Base-by-base conservation (phyloP, 257 asterid species). In the Solanum corneliomulleri region DNA sequence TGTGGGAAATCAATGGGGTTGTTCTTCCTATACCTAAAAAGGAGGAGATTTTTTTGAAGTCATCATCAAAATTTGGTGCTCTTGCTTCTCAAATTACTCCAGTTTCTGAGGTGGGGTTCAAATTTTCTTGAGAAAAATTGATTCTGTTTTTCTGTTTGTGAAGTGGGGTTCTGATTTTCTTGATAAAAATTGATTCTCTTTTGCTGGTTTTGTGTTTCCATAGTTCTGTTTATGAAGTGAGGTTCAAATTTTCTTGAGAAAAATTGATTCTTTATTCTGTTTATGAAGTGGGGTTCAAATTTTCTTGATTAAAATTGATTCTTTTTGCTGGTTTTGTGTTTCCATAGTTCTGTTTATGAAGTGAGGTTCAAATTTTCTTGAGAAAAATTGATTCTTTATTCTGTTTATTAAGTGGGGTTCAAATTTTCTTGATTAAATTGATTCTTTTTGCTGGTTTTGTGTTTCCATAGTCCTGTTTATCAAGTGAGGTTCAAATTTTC, bases 1-100 rank as follows among this genome's bases (percentile, higher is more conserved):
- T 94, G 74, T 96, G 99, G 99, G 99, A 93, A 92, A 92, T 92
- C 76, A 92, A 96, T 91, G 95, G 91, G 15, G 87, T 94, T 92
- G 86, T 94, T 92, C 86, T 91, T 20, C 29, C 81, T 87, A 87
- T 94, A 11, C 89, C 95, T 89, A 85, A 77, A 86, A 93, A 78
- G 25, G 84, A 88, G 86, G 91, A 89, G 20, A 66, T 62, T 90
- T 45, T 92, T 90, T 86, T 88, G 89, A 92, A 87, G 90, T 87
- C 91, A 45, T 78, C 84, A 3, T 87, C 95, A 44, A 92, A 89
- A 52, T 88, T 92, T 89, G 92, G 90, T 83, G 88, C 94, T 62
- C 81, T 91, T 92, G 90, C 93, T 74, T 89, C 93, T 72, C 81
- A 72, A 35, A 20, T 21, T 71, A 71, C 9, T 10, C 47, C 27